phyloP scores from a whole-genome alignment of 108 stramenopile species.

The Pseudonitzschia pungens region DNA sequence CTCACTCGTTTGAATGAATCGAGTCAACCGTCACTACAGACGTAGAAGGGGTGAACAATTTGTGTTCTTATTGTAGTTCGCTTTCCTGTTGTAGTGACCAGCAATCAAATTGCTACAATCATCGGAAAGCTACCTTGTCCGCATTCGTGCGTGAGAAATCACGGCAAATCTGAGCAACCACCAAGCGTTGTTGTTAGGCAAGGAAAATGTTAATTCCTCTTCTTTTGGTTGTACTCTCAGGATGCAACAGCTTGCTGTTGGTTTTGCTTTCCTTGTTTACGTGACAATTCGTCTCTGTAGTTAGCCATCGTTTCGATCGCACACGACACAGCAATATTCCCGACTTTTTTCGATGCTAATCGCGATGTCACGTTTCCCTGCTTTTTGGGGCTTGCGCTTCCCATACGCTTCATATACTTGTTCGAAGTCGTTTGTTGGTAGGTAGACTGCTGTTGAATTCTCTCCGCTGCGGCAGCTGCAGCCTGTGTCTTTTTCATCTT shows the following conservation, averaged over 20 bases:
- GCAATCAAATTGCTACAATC: no score
- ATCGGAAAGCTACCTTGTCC: not conserved
- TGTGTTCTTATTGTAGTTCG: no score
- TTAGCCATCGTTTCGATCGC: conserved; percentile 51
- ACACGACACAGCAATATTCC: conserved; percentile 51
- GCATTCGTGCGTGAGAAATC: not conserved
- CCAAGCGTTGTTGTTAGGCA: not conserved
- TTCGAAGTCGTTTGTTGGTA: not conserved
- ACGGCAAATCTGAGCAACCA: not conserved
- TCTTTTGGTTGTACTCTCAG: not conserved
- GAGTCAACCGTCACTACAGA: no score
- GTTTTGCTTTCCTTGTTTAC: not conserved
- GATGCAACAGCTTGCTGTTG: not conserved
- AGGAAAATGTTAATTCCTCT: not conserved
- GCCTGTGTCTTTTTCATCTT: conserved; percentile 72
- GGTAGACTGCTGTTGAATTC: not conserved
- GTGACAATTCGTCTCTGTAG: conserved; percentile 41
- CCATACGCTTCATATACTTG: conserved; percentile 1
- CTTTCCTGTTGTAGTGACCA: no score
- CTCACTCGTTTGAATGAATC: no score
- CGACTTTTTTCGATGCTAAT: conserved; percentile 23
- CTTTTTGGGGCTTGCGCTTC: not conserved
- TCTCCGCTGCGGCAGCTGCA: conserved; percentile 41
- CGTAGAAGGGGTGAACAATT: no score
- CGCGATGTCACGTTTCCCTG: not conserved